Base-by-base conservation (phyloP, 306 rosid species). In the Arachis hypogaea region DNA sequence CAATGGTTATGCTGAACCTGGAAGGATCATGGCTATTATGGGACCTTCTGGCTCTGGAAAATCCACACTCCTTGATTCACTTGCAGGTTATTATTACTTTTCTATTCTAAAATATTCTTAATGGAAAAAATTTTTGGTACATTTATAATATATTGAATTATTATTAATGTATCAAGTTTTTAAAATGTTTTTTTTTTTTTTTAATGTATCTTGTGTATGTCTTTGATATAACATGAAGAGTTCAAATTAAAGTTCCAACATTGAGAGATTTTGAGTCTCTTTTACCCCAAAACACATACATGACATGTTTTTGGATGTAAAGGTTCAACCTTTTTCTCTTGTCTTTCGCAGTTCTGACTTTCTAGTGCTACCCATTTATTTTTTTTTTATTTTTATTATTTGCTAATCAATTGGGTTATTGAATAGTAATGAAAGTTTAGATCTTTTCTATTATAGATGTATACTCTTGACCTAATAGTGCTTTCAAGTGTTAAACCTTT, bases 31-130 rank as follows among this genome's bases (percentile, higher is more conserved):
- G 89, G 97, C 97, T 40, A 92, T 92, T 29, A 92, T 92, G 97
- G 97, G 97, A 54, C 97, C 97, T 60, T 92, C 97, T 71, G 97
- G 97, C 46, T 92, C 97, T 66, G 97, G 97, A 47, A 92, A 92
- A 82, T 92, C 97, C 7, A 92, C 97, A 7, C 86, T 92, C 5
- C 97, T 92, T 56, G 97, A 92, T 84, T 9, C 93, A 18, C 83
- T 92, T 30, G 97, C 97, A 86, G 88, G 88, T 84, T 62, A 54
- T 38, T 5, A 14, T 5, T 66, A 7, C n/a, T 9, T 16, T 44
- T 5, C 11, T 7, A 9, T 0, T 2, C 2, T 55, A 29, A 2
- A 45, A 1, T 49, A 1, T 33, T 33, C 38, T 33, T 33, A 33
- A 33, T 33, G 38, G 4, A 2, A 33, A 33, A 33, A 33, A 33